Evolutionary conservation across 169 alveolate species (phyloP), one percentile per base, ranked within the genome.

Genomic region (Neospora caninum): DNA sequence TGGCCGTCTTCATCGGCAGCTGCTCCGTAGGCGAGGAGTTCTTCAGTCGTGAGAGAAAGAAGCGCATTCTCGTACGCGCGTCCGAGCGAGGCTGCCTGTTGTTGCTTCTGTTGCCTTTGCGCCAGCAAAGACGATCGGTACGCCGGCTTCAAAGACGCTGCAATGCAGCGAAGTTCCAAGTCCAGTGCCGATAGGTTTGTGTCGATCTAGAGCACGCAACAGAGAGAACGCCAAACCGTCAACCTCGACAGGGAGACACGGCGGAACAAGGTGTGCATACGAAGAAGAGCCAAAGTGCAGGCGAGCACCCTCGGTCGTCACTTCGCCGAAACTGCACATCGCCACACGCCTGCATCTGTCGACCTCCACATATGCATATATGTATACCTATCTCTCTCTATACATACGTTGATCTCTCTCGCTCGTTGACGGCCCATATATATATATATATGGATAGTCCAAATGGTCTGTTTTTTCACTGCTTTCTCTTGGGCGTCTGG

Each of bases 91-190:
- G 45, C 73, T 49, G 58, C 67, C 80, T 92, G 92, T 53, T 92
- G 89, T 88, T 84, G 92, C 69, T 73, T 88, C 78, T 41, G 80
- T 67, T 84, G 95, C 80, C 78, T 84, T 31, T 91, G 92, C 41
- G 88, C 83, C 80, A 92, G 82, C 88, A 92, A 54, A 22, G 73
- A 25, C 0, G 95, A 83, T 36, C 88, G 64, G n/a, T 41, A 67
- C 69, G 53, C 88, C 45, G 88, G 80, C 54, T 67, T 58, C 80
- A 92, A 54, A 58, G 88, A 34, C 18, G 95, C 58, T 22, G 95
- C 88, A 16, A 91, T 64, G 36, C 95, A 84, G 34, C 95, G 92
- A 70, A 92, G 87, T 69, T 92, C 95, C 41, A 92, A 88, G 64
- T 58, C 95, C 64, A 78, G 54, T 86, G 95, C 95, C 54, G 69